Percentiles rank a stretch among this genome's conserved stretches.
These are phyloP conservation scores for Zygosaccharomyces gambellarensis DNA, from an alignment of 805 yeast genomes.

Conservation along the genomic window DNA sequence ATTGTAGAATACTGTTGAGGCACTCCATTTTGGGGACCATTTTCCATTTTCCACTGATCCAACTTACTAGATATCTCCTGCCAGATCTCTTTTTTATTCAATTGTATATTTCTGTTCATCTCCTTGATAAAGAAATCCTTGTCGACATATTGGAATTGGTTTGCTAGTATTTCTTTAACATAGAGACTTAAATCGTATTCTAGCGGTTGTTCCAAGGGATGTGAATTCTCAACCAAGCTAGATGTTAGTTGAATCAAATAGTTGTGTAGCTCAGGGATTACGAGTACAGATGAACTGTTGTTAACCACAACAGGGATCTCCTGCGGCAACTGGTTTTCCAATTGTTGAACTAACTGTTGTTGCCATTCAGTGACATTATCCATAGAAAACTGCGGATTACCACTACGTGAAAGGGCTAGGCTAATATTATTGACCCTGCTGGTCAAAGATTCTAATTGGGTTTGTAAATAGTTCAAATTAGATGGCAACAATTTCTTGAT, in stretches of 20 bases:
- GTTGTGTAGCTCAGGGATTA: constrained; percentile 31
- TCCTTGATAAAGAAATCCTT: constrained; percentile 26
- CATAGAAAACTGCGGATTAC: constrained; percentile 9
- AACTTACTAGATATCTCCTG: constrained; percentile 21
- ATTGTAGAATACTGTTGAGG: constrained; percentile 27
- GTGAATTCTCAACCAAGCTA: constrained; percentile 11
- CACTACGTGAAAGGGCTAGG: constrained; percentile 6
- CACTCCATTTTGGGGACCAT: constrained; percentile 1
- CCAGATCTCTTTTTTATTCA: constrained; percentile 27
- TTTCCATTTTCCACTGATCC: constrained; percentile 10
- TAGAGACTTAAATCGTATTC: constrained; percentile 28
- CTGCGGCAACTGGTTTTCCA: constrained; percentile 24
- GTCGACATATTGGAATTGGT: constrained; percentile 32
- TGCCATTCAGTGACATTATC: constrained; percentile 27
- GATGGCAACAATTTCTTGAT: constrained; percentile 29
- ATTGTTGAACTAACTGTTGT: constrained; percentile 16
- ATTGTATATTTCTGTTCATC: constrained; percentile 24
- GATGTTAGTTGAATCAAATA: constrained; percentile 22
- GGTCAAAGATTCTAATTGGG: constrained; percentile 22
- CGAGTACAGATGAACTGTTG: constrained; percentile 22
- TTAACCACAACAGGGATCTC: constrained; percentile 32
- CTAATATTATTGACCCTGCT: constrained; percentile 20
- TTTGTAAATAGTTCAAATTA: constrained; percentile 23
- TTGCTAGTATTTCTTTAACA: constrained; percentile 30
- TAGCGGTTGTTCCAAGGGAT: constrained; percentile 8